A percentile compares a stretch with the other conserved stretches of the same genome.
These are phyloP conservation scores for Malania oleifera DNA, from an alignment of 164 flowering plant genomes.

Conservation along the genomic window DNA sequence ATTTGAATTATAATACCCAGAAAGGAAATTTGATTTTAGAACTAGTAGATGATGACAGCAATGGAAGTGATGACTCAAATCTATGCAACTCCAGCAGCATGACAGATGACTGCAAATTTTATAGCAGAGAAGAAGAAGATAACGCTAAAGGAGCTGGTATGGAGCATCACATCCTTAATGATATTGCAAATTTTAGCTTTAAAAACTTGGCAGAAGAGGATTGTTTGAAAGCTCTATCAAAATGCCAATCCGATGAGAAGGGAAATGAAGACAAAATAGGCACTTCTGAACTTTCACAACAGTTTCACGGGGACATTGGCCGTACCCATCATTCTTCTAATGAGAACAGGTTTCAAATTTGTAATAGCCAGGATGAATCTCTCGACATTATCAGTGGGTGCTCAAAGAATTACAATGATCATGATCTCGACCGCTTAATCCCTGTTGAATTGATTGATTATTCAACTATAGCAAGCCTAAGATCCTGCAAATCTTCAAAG, in stretches of 20 bases:
- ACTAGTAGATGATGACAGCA: conserved; percentile 7
- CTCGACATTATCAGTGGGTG: conserved; percentile 8
- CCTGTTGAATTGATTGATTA: conserved; percentile 26
- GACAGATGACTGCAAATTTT: not conserved
- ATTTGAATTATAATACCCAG: conserved; percentile 10
- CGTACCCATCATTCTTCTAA: not conserved
- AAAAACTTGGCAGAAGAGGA: conserved; percentile 14
- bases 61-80: not conserved
- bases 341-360: not conserved
- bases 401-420: not conserved
- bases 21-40: conserved; percentile 15
- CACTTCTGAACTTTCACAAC: not conserved
- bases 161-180: conserved; percentile 17
- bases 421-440: conserved; percentile 14
- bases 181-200: conserved; percentile 11
- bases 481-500: not conserved
- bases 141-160: conserved; percentile 2
- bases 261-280: conserved; percentile 12
- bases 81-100: too few species aligned
- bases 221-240: conserved; percentile 7
- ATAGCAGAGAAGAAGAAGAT: not conserved
- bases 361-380: conserved; percentile 15
- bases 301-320: not conserved
- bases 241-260: conserved; percentile 12
- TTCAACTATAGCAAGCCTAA: conserved; percentile 9